phyloP scores from a whole-genome alignment of 148 eudicot species.

The Vaccinium darrowii region DNA sequence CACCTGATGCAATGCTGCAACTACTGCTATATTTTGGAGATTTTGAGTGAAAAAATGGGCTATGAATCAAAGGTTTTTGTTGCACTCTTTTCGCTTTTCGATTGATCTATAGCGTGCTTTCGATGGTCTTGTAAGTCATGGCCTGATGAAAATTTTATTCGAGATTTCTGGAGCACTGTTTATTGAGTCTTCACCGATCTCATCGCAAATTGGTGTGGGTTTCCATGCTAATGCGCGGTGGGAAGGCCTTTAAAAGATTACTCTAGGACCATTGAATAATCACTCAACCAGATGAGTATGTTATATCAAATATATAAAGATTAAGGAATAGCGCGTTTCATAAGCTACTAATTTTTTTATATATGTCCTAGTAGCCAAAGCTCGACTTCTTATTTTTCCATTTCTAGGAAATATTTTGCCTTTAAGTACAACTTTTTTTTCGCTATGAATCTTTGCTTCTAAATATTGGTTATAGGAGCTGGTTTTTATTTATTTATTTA shows the following conservation, averaged over 20 bases:
- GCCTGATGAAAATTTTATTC: not conserved
- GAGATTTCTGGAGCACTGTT: not conserved
- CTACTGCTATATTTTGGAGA: not conserved
- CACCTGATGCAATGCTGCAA: slow-evolving; percentile 1
- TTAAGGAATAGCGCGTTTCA: too few species aligned
- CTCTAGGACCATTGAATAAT: not conserved
- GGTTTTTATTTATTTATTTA: too few species aligned
- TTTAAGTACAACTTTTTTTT: not conserved
- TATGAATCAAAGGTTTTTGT: not conserved
- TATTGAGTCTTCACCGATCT: too few species aligned
- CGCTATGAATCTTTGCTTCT: too few species aligned
- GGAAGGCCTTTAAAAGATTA: not conserved
- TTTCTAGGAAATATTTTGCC: not conserved
- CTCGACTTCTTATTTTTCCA: not conserved
- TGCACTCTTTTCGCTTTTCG: not conserved
- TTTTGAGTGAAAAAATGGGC: not conserved
- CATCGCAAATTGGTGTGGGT: not conserved
- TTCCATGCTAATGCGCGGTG: not conserved
- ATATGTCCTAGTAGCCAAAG: not conserved
- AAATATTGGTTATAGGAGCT: too few species aligned
- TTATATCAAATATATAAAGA: too few species aligned
- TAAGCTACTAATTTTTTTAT: too few species aligned
- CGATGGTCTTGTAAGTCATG: not conserved
- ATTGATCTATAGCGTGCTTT: not conserved
- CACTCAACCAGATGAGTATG: not conserved